Base-by-base conservation (phyloP, 345 rosid genomes). In the Citrus mangshanensis region DNA sequence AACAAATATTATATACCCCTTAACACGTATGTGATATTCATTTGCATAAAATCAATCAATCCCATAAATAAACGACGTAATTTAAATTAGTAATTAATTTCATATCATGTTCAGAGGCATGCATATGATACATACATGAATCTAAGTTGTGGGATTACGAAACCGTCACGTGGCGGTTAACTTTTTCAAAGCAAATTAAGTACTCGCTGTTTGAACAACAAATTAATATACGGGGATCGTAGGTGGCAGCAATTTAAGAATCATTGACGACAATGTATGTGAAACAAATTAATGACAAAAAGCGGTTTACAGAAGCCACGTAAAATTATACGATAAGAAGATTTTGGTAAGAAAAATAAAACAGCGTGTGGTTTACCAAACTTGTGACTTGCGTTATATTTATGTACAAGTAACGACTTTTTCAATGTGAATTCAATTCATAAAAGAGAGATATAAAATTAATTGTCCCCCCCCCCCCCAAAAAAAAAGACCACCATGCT, bases 341-440 rank as follows among this genome's bases (percentile, higher is more conserved):
- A 34, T 4, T 7, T 35, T 42, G 7, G 73, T 6, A 49, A n/a
- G 51, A 25, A 67, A 67, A 19, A 18, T 0, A 35, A 9, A 38
- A 21, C 16, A 6, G 21, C 77, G 61, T 83, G 9, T 51, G 76
- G 86, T 78, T 86, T 78, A 83, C 83, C 86, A 66, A 83, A 81
- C 38, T 54, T 7, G 14, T 51, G 83, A 79, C 78, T 75, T 37
- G 18, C 51, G 51, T 46, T 46, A 0, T 46, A 13, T 12, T 10
- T 46, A 46, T 61, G 25, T 61, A 72, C 67, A 35, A 73, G 21
- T 61, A 25, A 40, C 28, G 34, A 37, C 54, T 7, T 60, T 61
- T 24, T 0, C n/a, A 64, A 25, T 42, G 73, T 69, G 73, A 42
- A 69, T 25, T 22, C 22, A 14, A 69, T 25, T 22, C 22, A 14